Percentiles rank a stretch among this genome's conserved stretches.
These are phyloP conservation scores for Aspergillus carlsbadensis DNA, from an alignment of 495 filamentous ascomycete species.

Conservation along the genomic window DNA sequence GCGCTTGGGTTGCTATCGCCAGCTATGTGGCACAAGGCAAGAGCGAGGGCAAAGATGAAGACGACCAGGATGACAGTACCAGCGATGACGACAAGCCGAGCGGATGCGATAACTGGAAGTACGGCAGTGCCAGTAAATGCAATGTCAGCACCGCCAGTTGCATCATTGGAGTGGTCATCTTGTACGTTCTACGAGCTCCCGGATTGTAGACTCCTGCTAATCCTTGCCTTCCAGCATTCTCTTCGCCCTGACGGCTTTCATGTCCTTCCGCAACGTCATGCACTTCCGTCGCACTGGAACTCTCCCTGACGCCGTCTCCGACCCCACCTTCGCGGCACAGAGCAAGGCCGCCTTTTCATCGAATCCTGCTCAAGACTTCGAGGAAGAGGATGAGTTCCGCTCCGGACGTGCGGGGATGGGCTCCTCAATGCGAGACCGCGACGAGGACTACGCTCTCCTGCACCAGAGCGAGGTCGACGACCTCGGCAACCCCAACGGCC, in stretches of 20 bases:
- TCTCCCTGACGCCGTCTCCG: slow-evolving; percentile 63
- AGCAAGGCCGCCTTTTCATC: slow-evolving; percentile 51
- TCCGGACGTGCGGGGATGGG: slow-evolving; percentile 40
- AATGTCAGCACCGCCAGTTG: slow-evolving; percentile 72
- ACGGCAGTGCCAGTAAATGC: slow-evolving; percentile 59
- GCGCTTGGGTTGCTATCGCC: slow-evolving; percentile 75
- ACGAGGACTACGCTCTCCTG: slow-evolving; percentile 48
- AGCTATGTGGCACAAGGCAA: slow-evolving; percentile 60
- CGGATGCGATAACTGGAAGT: slow-evolving; percentile 53
- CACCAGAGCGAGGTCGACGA: slow-evolving; percentile 49
- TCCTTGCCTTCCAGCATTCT: slow-evolving; percentile 55
- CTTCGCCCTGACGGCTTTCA: slow-evolving; percentile 67
- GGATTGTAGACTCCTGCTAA: slow-evolving; percentile 11
- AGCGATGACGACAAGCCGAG: slow-evolving; percentile 24
- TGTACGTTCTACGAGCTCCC: slow-evolving; percentile 50
- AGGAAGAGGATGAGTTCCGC: slow-evolving; percentile 50
- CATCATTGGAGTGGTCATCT: slow-evolving; percentile 77
- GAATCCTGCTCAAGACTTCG: slow-evolving; percentile 48
- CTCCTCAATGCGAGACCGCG: slow-evolving; percentile 35
- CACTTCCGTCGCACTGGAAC: slow-evolving; percentile 77
- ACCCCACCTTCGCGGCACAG: slow-evolving; percentile 52
- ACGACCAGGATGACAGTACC: slow-evolving; percentile 23
- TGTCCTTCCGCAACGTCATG: slow-evolving; percentile 75
- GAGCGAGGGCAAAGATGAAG: slow-evolving; percentile 35
- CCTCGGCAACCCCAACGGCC: slow-evolving; percentile 33